Conservation (phyloP, 2,329 filamentous ascomycete species). For the Davidsoniella virescens region DNA sequence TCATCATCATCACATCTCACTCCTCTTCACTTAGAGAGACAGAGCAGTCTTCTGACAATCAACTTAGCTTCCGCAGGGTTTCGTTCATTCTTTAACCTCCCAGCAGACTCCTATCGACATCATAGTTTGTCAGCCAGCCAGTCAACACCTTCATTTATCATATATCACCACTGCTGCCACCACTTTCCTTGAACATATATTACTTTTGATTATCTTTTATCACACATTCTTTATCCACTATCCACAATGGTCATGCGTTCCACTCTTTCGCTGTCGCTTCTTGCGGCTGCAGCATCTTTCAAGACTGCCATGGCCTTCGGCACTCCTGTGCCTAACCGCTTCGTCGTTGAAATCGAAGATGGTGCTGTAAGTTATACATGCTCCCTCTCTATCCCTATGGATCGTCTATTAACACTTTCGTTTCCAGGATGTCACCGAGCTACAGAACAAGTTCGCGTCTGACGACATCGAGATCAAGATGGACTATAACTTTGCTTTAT, state of each 20-base stretch:
- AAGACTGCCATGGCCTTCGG: slow-evolving; percentile 15
- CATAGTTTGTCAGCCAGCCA: too few relatives aligned
- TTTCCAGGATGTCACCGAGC: slow-evolving; percentile 26
- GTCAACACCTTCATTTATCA: too few relatives aligned
- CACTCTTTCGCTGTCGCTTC: slow-evolving; percentile 21
- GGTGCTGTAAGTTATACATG: slow-evolving; percentile 24
- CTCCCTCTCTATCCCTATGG: neutral
- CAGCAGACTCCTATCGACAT: too few relatives aligned
- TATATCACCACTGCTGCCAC: neutral
- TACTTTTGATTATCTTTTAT: neutral
- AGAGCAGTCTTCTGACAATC: neutral
- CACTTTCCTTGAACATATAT: neutral
- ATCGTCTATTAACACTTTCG: neutral
- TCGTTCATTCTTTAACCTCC: slow-evolving; percentile 6
- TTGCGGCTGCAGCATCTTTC: slow-evolving; percentile 21
- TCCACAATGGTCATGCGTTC: slow-evolving; percentile 23
- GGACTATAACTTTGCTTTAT: slow-evolving; percentile 33
- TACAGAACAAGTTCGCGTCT: slow-evolving; percentile 23
- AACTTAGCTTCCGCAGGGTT: neutral
- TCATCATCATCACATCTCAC: slow-evolving; percentile 5
- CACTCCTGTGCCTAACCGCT: slow-evolving; percentile 27
- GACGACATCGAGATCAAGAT: slow-evolving; percentile 27
- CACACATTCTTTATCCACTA: neutral
- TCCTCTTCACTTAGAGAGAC: slow-evolving; percentile 1
- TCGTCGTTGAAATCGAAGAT: slow-evolving; percentile 37